Evolutionary conservation across 345 rosid species (phyloP).

Genomic region (Raphanus sativus): DNA sequence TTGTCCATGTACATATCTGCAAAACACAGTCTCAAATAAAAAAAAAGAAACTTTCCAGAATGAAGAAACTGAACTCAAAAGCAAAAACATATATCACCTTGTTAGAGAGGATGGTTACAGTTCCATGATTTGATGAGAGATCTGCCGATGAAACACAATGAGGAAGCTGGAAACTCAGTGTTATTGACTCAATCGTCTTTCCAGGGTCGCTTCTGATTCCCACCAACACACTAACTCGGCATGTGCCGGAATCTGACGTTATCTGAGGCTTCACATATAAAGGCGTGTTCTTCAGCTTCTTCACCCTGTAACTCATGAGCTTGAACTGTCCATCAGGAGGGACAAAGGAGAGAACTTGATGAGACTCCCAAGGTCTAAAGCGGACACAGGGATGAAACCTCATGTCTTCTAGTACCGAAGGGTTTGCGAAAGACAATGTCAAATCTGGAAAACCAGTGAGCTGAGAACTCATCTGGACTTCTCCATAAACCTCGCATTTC

Average conservation of each 20-base stretch:
- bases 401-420: slow-evolving; percentile 71
- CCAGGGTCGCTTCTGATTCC: slow-evolving; percentile 86
- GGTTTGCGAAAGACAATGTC: slow-evolving; percentile 82
- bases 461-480: slow-evolving; percentile 84
- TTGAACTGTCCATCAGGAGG: slow-evolving; percentile 97
- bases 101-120: slow-evolving; percentile 69
- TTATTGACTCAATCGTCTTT: slow-evolving; percentile 73
- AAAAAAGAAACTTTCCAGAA: neutral
- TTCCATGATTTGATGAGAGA: slow-evolving; percentile 87
- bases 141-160: slow-evolving; percentile 72
- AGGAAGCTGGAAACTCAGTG: slow-evolving; percentile 78
- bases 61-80: neutral
- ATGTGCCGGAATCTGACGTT: slow-evolving; percentile 70
- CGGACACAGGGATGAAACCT: slow-evolving; percentile 95
- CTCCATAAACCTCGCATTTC: slow-evolving; percentile 63
- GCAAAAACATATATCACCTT: slow-evolving; percentile 58
- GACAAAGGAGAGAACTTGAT: slow-evolving; percentile 87
- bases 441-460: slow-evolving; percentile 94
- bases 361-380: slow-evolving; percentile 94
- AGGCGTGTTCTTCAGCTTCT: slow-evolving; percentile 79
- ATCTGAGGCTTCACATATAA: slow-evolving; percentile 89
- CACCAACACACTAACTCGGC: slow-evolving; percentile 70
- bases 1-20: slow-evolving; percentile 86
- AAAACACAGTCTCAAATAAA: neutral
- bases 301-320: slow-evolving; percentile 98